Conservation (phyloP, 768 basidiomycete genomes). For the Pleurotus salmoneostramineus region DNA sequence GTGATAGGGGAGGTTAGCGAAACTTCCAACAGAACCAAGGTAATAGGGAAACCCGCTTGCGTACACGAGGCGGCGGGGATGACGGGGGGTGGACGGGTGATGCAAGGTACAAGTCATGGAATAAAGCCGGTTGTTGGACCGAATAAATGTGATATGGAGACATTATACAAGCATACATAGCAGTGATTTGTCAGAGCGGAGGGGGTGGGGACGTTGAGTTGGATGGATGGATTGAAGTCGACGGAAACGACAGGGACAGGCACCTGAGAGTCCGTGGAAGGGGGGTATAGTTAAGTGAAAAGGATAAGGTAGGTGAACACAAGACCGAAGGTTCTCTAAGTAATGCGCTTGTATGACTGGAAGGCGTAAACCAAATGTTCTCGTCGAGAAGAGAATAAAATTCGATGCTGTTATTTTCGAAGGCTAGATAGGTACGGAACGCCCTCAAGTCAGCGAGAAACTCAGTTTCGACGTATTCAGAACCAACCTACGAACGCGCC, state of each 20-base stretch:
- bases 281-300: neutral
- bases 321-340: constrained; percentile 1
- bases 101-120: constrained; percentile 1
- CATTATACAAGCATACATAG: constrained; percentile 9
- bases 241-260: neutral
- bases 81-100: too few relatives aligned
- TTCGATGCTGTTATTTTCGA: neutral
- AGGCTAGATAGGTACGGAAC: neutral
- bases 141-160: neutral
- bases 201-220: neutral
- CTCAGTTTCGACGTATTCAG: neutral
- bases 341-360: constrained; percentile 3
- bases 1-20: too few relatives aligned
- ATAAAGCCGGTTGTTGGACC: neutral
- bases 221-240: neutral
- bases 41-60: too few relatives aligned
- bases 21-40: too few relatives aligned
- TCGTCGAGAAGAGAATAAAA: neutral
- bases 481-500: constrained; percentile 39
- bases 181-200: neutral
- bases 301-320: constrained; percentile 2
- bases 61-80: too few relatives aligned
- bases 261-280: neutral
- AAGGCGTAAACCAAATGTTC: neutral
- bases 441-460: too few relatives aligned